Base-by-base conservation (phyloP, 352 stramenopile genomes). In the Halophytophthora batemanensis region DNA sequence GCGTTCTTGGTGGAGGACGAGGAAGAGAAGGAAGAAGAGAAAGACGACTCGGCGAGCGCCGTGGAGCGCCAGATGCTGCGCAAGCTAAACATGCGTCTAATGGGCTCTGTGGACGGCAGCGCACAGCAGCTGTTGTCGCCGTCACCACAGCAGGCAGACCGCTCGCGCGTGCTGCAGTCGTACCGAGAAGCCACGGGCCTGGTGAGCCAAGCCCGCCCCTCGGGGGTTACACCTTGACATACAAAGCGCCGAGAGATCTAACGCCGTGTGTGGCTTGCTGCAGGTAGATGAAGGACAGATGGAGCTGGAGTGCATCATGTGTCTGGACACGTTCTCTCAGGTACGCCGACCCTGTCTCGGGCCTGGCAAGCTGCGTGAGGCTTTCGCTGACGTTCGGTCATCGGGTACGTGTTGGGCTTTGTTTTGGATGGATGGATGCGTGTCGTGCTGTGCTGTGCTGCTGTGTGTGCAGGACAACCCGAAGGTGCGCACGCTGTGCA, bases 221-320 rank as follows among this genome's bases (percentile, higher is more conserved):
- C 29, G 13, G 13, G 6, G 29, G 6, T 35, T 6, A 12, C 29
- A 35, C 29, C 13, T 35, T 6, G 29, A 35, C 13, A 12, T 35
- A 35, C 13, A 13, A 35, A 35, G 29, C 29, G 29, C 29, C 13
- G 29, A n/a, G n/a, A n/a, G n/a, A n/a, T 35, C 29, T 35, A 35
- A 35, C 13, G 29, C 7, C 6, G 29, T 35, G 2, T 40, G 17
- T 52, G 46, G 15, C 38, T 42, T 23, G 17, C 12, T 33, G 5
- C 52, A 83, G 74, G 42, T 89, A 39, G 76, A 87, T 40, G 59
- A 74, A 45, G 78, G 71, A 0, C 64, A 87, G 61, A 46, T 69
- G 15, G 84, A 93, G 18, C 68, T 95, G 25, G 86, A 96, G 66
- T 96, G 86, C 57, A 74, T 96, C 62, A 93, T 92, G 71, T 92